Evolutionary conservation across 176 grass and related monocot species (phyloP).

Genomic region (Triticum monococcum): DNA sequence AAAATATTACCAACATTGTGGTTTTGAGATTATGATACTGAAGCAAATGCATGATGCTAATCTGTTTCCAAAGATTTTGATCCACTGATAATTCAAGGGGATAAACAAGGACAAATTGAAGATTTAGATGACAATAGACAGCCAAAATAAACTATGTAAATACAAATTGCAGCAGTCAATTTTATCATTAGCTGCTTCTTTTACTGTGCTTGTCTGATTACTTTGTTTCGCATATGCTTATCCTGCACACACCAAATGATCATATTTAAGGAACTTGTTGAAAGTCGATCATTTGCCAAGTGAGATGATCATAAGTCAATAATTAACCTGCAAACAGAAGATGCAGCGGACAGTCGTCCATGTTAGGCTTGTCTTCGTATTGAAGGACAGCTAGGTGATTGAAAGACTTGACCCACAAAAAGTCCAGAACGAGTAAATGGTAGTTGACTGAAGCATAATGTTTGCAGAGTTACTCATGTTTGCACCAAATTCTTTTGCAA

Average conservation of each 20-base stretch:
- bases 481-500: background rate
- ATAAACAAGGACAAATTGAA: too few relatives aligned
- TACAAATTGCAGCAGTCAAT: background rate
- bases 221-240: conserved; percentile 93
- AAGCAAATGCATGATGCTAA: background rate
- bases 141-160: background rate
- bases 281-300: background rate
- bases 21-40: background rate
- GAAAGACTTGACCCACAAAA: background rate
- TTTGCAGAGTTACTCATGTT: too few relatives aligned
- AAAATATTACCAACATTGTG: background rate
- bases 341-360: background rate
- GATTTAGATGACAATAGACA: background rate
- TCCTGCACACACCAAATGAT: conserved; percentile 47
- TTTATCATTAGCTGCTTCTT: conserved; percentile 1
- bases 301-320: background rate
- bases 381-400: background rate
- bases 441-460: background rate
- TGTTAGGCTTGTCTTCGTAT: background rate
- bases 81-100: too few relatives aligned
- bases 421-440: background rate
- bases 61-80: background rate
- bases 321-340: background rate
- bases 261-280: background rate
- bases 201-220: conserved; percentile 58